Evolutionary conservation across 805 yeast species (phyloP).

Genomic region (Alloascoidea africana): DNA sequence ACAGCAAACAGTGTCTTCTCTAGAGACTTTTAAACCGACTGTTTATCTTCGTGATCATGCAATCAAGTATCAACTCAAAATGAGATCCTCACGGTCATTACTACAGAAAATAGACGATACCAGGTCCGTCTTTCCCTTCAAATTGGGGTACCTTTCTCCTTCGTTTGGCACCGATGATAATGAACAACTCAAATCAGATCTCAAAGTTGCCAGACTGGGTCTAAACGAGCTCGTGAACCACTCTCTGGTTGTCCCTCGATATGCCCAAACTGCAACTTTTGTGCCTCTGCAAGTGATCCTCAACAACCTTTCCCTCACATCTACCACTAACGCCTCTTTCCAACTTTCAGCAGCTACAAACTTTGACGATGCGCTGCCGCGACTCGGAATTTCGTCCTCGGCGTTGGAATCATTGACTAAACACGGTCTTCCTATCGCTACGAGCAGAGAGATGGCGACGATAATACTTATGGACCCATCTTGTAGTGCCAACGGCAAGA

Average conservation of each 20-base stretch:
- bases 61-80: conserved; percentile 59
- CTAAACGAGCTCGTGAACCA: conserved; percentile 67
- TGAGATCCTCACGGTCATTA: conserved; percentile 58
- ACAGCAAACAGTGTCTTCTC: conserved; percentile 14
- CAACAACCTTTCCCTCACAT: conserved; percentile 45
- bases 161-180: conserved; percentile 24
- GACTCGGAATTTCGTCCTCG: conserved; percentile 54
- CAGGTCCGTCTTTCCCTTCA: conserved; percentile 84
- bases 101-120: conserved; percentile 56
- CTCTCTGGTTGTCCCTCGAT: conserved; percentile 59
- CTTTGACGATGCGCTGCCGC: conserved; percentile 61
- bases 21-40: conserved; percentile 32
- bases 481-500: conserved; percentile 20
- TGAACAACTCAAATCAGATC: conserved; percentile 31
- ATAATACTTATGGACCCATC: conserved; percentile 37
- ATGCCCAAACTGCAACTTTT: conserved; percentile 58
- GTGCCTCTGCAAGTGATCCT: conserved; percentile 55
- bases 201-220: conserved; percentile 56
- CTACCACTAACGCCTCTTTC: conserved; percentile 15
- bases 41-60: conserved; percentile 78
- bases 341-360: conserved; percentile 37
- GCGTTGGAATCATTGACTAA: conserved; percentile 50
- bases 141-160: conserved; percentile 55
- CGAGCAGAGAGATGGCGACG: conserved; percentile 71
- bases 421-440: conserved; percentile 29